Conservation (phyloP, 805 yeast species). For the Saturnispora silvae region DNA sequence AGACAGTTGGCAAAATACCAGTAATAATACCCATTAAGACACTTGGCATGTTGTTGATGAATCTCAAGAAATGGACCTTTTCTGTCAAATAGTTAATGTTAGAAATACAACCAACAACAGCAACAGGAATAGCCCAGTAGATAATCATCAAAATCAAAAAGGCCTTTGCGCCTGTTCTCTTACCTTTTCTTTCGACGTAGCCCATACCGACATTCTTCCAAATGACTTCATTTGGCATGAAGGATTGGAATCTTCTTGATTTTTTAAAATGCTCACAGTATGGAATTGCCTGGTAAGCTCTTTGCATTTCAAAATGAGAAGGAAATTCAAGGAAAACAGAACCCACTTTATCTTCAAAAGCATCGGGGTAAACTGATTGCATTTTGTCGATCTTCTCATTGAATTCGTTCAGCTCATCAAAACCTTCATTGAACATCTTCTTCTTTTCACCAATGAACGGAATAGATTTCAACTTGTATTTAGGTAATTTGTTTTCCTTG, state of each 20-base stretch:
- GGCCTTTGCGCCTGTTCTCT: slow-evolving; percentile 48
- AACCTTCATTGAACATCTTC: slow-evolving; percentile 66
- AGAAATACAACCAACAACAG: slow-evolving; percentile 92
- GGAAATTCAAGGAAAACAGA: slow-evolving; percentile 77
- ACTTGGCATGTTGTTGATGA: slow-evolving; percentile 64
- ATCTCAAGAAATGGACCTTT: slow-evolving; percentile 63
- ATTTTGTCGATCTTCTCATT: slow-evolving; percentile 51
- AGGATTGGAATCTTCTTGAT: slow-evolving; percentile 45
- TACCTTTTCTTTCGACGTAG: slow-evolving; percentile 45
- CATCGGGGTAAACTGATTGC: slow-evolving; percentile 42
- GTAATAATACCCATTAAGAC: slow-evolving; percentile 74
- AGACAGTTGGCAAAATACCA: slow-evolving; percentile 74
- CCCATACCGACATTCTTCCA: slow-evolving; percentile 69
- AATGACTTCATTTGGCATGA: slow-evolving; percentile 70
- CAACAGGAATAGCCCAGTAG: slow-evolving; percentile 95
- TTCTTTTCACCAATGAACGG: slow-evolving; percentile 75
- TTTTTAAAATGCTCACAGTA: slow-evolving; percentile 35
- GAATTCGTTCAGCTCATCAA: slow-evolving; percentile 55
- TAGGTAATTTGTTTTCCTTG: slow-evolving; percentile 68
- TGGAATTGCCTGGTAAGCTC: slow-evolving; percentile 76
- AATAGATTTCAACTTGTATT: slow-evolving; percentile 49
- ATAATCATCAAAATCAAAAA: slow-evolving; percentile 59
- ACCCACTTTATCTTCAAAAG: slow-evolving; percentile 38
- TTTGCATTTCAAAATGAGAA: slow-evolving; percentile 78
- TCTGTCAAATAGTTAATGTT: slow-evolving; percentile 67